Conservation (phyloP, 257 asterid species). For the Dorcoceras hygrometricum region DNA sequence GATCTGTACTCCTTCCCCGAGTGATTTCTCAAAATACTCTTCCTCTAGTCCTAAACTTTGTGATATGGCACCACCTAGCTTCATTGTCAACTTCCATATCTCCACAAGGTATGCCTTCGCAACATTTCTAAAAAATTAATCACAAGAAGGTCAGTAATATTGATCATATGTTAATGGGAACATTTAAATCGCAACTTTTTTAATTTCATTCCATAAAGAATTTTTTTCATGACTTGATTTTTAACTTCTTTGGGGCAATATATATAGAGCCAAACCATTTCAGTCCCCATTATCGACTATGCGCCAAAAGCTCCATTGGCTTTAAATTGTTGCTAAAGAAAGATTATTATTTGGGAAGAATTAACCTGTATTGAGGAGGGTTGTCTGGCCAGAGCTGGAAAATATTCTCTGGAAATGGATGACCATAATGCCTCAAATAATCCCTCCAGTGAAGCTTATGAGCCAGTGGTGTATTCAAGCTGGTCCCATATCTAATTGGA, state of each 20-base stretch:
- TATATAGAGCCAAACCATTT: too few relatives aligned
- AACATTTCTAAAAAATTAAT: conserved; percentile 31
- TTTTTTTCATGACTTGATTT: too few relatives aligned
- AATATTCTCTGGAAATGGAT: conserved; percentile 30
- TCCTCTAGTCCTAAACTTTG: conserved; percentile 50
- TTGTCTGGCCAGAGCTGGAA: conserved; percentile 48
- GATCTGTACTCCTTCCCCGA: conserved; percentile 47
- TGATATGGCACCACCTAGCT: conserved; percentile 41
- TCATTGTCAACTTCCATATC: conserved; percentile 37
- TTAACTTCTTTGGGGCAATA: too few relatives aligned
- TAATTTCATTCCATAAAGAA: too few relatives aligned
- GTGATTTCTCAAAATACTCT: conserved; percentile 33
- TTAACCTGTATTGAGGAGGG: conserved; percentile 49
- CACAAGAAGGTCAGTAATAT: neutral
- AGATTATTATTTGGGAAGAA: too few relatives aligned
- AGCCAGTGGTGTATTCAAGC: conserved; percentile 43
- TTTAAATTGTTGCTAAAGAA: too few relatives aligned
- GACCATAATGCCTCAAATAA: conserved; percentile 53
- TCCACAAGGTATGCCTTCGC: conserved; percentile 45
- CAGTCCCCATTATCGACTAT: too few relatives aligned
- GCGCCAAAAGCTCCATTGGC: too few relatives aligned
- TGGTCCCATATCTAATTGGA: conserved; percentile 53
- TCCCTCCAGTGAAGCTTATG: conserved; percentile 61
- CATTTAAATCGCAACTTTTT: too few relatives aligned
- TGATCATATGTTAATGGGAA: too few relatives aligned